Conservation (phyloP, 2,329 filamentous ascomycete species). For the Tolypocladium pustulatum region DNA sequence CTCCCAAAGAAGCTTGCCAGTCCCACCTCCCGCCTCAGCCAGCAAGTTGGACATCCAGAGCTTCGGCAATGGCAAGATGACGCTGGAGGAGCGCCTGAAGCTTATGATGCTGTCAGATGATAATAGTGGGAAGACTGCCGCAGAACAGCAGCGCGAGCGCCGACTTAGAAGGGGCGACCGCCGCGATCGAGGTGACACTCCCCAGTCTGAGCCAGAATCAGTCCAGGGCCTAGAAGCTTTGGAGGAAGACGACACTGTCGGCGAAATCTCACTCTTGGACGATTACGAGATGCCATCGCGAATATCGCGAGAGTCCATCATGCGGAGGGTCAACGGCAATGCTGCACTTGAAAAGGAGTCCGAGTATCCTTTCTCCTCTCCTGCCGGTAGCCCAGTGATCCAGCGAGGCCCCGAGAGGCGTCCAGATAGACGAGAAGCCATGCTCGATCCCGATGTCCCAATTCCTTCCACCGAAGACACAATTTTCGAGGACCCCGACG, state of each 20-base stretch:
- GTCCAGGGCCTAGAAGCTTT: constrained; percentile 23
- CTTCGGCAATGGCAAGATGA: constrained; percentile 66
- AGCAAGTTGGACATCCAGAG: constrained; percentile 71
- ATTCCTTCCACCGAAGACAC: constrained; percentile 78
- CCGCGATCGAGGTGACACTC: constrained; percentile 38
- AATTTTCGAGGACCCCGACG: constrained; percentile 41
- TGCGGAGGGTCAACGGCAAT: constrained; percentile 71
- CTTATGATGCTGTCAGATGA: constrained; percentile 81
- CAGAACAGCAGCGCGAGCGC: constrained; percentile 57
- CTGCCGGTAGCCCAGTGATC: constrained; percentile 38
- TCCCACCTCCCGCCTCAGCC: constrained; percentile 55
- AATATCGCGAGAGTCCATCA: constrained; percentile 88
- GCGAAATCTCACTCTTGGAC: constrained; percentile 47
- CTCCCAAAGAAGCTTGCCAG: constrained; percentile 58
- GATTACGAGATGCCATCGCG: constrained; percentile 61
- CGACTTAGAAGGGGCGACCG: constrained; percentile 53
- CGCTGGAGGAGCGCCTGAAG: constrained; percentile 74
- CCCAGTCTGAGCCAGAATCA: constrained; percentile 26
- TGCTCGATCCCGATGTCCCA: constrained; percentile 75
- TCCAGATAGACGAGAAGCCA: constrained; percentile 4
- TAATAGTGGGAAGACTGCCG: constrained; percentile 43
- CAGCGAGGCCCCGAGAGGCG: constrained; percentile 39
- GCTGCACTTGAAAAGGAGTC: constrained; percentile 45
- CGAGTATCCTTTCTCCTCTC: constrained; percentile 54
- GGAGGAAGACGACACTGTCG: constrained; percentile 49